Conservation (phyloP, 345 rosid species). For the Brassica juncea region DNA sequence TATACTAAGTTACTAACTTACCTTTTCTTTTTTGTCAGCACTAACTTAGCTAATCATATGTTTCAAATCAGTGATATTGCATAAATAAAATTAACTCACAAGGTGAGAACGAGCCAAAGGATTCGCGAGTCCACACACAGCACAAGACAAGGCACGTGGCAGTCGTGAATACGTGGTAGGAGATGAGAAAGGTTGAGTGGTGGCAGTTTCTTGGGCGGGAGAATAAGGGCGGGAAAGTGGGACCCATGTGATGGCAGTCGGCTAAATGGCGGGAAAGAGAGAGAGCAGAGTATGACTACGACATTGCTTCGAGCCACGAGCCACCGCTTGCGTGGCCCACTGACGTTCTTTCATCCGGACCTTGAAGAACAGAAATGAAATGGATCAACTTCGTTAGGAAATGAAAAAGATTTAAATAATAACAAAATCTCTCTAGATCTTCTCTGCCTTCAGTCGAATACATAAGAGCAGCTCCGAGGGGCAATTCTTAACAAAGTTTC, state of each 20-base stretch:
- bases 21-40: too few relatives aligned
- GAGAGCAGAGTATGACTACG: not conserved
- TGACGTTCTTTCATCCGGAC: not conserved
- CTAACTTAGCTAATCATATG: not conserved
- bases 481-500: too few relatives aligned
- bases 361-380: not conserved
- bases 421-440: not conserved
- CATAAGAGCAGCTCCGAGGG: too few relatives aligned
- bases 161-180: conserved; percentile 12
- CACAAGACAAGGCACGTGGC: conserved; percentile 23
- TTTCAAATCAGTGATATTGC: not conserved
- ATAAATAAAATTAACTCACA: not conserved
- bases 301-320: conserved; percentile 31
- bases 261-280: conserved; percentile 39
- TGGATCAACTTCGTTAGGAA: not conserved
- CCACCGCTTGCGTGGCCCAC: conserved; percentile 31
- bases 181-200: conserved; percentile 15
- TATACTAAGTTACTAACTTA: too few relatives aligned
- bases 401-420: not conserved
- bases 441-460: too few relatives aligned
- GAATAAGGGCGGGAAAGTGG: conserved; percentile 36
- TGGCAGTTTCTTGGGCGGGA: conserved; percentile 28
- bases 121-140: not conserved
- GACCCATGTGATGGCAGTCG: conserved; percentile 28
- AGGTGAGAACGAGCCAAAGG: conserved; percentile 12